Percentiles rank a stretch among this genome's conserved stretches.
Evolutionary conservation across 2,329 filamentous ascomycete genomes (phyloP).

Genomic region (Colletotrichum plurivorum): DNA sequence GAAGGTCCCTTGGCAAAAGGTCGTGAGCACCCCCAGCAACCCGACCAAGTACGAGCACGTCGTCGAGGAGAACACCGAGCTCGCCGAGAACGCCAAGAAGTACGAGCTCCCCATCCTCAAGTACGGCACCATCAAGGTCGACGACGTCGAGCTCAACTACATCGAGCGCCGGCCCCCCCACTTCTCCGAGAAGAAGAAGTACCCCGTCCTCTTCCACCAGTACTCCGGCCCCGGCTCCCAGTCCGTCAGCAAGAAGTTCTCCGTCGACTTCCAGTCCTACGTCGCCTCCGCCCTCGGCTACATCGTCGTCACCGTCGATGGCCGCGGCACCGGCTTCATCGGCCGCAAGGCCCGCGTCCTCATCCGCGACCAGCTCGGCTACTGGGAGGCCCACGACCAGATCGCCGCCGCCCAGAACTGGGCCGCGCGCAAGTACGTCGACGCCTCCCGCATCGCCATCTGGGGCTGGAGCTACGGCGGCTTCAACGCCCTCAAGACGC

Average conservation of each 20-base stretch:
- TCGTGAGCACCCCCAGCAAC: constrained; percentile 85
- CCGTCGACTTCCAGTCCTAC: constrained; percentile 91
- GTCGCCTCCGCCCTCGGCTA: constrained; percentile 89
- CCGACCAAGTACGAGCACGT: constrained; percentile 74
- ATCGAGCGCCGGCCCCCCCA: constrained; percentile 91
- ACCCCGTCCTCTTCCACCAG: constrained; percentile 94
- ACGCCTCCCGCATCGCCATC: constrained; percentile 85
- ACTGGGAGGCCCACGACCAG: constrained; percentile 90
- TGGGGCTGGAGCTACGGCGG: constrained; percentile 99
- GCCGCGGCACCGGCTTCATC: constrained; percentile 90
- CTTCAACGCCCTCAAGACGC: constrained; percentile 93
- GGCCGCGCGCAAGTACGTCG: constrained; percentile 86
- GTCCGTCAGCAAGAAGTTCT: constrained; percentile 83
- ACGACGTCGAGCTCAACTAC: constrained; percentile 79
- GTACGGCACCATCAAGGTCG: constrained; percentile 88
- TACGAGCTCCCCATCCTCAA: constrained; percentile 87
- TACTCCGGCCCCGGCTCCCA: constrained; percentile 98
- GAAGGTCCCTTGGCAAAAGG: constrained; percentile 89
- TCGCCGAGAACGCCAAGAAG: constrained; percentile 78
- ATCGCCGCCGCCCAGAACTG: constrained; percentile 91
- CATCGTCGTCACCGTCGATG: constrained; percentile 94
- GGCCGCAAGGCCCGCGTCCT: constrained; percentile 87
- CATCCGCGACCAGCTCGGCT: constrained; percentile 86
- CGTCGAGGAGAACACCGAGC: constrained; percentile 82
- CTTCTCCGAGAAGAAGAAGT: constrained; percentile 86